Base-by-base conservation (phyloP, 768 basidiomycete species). In the Pulveroboletus sp. region DNA sequence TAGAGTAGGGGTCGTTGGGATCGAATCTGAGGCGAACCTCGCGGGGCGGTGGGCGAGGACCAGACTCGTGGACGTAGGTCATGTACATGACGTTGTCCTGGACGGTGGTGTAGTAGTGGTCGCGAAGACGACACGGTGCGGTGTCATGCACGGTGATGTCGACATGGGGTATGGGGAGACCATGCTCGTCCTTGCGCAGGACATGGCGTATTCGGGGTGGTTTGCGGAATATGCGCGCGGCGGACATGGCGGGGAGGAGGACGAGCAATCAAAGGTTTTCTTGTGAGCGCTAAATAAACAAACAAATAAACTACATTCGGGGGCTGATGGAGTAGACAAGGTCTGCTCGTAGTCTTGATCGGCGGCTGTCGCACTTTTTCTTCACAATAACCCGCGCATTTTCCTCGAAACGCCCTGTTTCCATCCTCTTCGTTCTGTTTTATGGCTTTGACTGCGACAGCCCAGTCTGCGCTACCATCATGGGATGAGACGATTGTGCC, bases 41-140 rank as follows among this genome's bases (percentile, higher is more conserved):
- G 51, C 82, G 79, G 8, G 75, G 75, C 10, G 76, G 70, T 11
- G 78, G 76, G 40, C 75, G 77, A 6, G 77, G 69, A n/a, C 67
- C 73, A 38, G 74, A 69, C 59, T 83, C 77, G 69, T 97, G 95
- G 43, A 79, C 73, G 74, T 97, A 96, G 46, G 86, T 87, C 79
- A 97, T 85, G 78, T 99, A 99, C 79, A 98, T 82, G 59, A 93
- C 75, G 71, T 97, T 80, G 68, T 93, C 87, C 18, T 82, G 81
- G 53, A 98, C 76, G 8, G 93, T 85, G 35, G 73, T 71, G 68
- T 88, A 66, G 74, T 96, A 97, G 74, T 97, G 92, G 54, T 91
- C 84, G 47, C 76, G 74, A 47, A 93, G 78, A 37, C 94, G 83
- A 55, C 80, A 84, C 50, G 79, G 76, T 6, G 83, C 80, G 50